A percentile compares a stretch with the other conserved stretches of the same genome.
These are phyloP conservation scores for Lophiotrema nucula DNA, from an alignment of 495 filamentous ascomycete genomes.

Conservation along the genomic window DNA sequence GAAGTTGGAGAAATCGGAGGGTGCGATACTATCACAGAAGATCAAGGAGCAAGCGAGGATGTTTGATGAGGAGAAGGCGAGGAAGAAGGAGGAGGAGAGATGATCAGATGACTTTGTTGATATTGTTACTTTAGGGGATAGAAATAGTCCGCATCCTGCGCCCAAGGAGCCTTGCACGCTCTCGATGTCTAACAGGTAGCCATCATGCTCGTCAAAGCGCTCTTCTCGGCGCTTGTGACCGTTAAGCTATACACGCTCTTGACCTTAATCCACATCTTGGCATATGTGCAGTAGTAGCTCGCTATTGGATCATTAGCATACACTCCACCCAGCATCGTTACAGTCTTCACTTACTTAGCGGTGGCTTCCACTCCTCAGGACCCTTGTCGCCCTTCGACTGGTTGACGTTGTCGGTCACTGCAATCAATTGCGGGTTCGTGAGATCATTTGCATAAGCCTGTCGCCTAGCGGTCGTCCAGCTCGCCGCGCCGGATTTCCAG, in stretches of 20 bases:
- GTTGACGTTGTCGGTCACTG: constrained; percentile 75
- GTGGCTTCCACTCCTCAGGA: constrained; percentile 73
- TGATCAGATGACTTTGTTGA: too few relatives aligned
- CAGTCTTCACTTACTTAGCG: constrained; percentile 46
- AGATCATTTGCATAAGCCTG: constrained; percentile 72
- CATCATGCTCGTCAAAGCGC: constrained; percentile 63
- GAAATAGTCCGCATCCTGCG: too few relatives aligned
- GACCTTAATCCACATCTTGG: constrained; percentile 66
- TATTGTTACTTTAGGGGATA: too few relatives aligned
- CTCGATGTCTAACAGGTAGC: constrained; percentile 57
- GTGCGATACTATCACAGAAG: too few relatives aligned
- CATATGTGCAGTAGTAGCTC: constrained; percentile 74
- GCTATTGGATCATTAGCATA: constrained; percentile 31
- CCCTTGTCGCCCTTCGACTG: constrained; percentile 64
- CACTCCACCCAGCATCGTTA: neutral
- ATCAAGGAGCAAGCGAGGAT: too few relatives aligned
- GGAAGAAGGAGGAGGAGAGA: too few relatives aligned
- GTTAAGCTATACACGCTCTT: constrained; percentile 62
- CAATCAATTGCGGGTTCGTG: constrained; percentile 65
- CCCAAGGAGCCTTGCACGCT: too few relatives aligned
- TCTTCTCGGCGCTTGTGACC: constrained; percentile 61
- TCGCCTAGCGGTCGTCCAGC: constrained; percentile 61
- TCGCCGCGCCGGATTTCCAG: constrained; percentile 58
- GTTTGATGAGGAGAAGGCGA: too few relatives aligned
- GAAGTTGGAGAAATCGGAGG: too few relatives aligned